Base-by-base conservation (phyloP, 2,329 filamentous ascomycete species). In the Orbilia oligospora region DNA sequence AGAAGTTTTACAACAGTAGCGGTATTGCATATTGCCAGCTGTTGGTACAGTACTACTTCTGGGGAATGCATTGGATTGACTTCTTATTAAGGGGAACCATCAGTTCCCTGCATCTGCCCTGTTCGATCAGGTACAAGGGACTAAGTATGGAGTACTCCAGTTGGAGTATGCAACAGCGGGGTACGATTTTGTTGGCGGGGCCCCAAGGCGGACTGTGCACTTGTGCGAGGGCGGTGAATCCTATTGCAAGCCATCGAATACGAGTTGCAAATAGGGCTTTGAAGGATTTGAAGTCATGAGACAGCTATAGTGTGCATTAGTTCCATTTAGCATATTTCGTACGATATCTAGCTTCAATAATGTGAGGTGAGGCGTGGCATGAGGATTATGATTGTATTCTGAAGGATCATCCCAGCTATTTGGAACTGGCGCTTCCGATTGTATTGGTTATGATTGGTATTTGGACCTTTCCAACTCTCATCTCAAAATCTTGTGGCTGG, bases 1-100 rank as follows among this genome's bases (percentile, higher is more conserved):
- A 27, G 48, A 58, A 64, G 67, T 75, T 33, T 49, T 24, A 53
- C 64, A 75, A 69, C 71, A 64, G 46, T 18, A 20, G 22, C 16
- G n/a, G n/a, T n/a, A n/a, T n/a, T 30, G 20, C 22, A 41, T 18
- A 27, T n/a, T n/a, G 44, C 44, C n/a, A 46, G n/a, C 12, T 46
- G 46, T 67, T 58, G 69, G 56, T 12, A 61, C 44, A 58, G 56
- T 12, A 61, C 44, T 44, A 0, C 56, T 22, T 44, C 56, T 61
- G 56, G 56, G 56, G 36, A n/a, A 61, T 41, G 5, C 3, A 6
- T 27, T n/a, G 20, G 12, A 44, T 38, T 27, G 36, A 10, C 30
- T 46, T 48, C 12, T 30, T 48, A 55, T 67, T 64, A 67, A 67
- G 70, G 70, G 51, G 63, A 30, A 49, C 30, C 55, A 46, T 58